Base-by-base conservation (phyloP, 2,329 filamentous ascomycete genomes). In the Aspergillus novofumigatus region DNA sequence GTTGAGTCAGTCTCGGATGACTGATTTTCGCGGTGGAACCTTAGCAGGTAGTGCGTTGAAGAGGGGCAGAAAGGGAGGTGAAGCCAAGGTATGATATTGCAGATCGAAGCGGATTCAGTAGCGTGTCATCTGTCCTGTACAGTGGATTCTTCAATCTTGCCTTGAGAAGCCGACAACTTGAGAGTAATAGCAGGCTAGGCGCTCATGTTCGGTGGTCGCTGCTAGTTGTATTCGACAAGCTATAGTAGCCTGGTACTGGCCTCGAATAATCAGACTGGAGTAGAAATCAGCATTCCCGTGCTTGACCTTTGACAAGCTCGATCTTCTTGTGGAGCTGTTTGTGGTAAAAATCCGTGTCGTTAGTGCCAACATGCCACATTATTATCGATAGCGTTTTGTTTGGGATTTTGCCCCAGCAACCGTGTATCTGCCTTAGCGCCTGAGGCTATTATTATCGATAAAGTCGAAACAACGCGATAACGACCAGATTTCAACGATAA, bases 341-440 rank as follows among this genome's bases (percentile, higher is more conserved):
- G 49, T 54, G 52, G 55, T 51, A 57, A 55, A 58, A 60, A 54
- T 44, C 47, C 47, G 48, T 20, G 41, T 56, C 54, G 47, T 58
- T 54, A 54, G 60, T 55, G 57, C 42, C 49, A 49, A 26, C 44
- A 55, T 53, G 56, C 51, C 57, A 56, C 59, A 61, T 29, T 29
- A 57, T 67, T 66, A 67, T 67, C 63, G 63, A 65, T 61, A 62
- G 57, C 55, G 57, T 47, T 66, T 65, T 66, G 63, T 62, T 66
- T 66, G 51, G 58, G 55, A 38, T n/a, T 65, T 62, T 63, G 62
- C 65, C 65, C 64, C 60, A 60, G 65, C 65, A 67, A 67, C 65
- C 49, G 41, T 32, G 35, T 26, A 25, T 23, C 21, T 11, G 44
- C 44, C 44, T 47, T 47, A 25, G 21, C 10, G 44, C 44, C 44